phyloP scores from a whole-genome alignment of 2,329 filamentous ascomycete genomes.

The Amauroascus niger region DNA sequence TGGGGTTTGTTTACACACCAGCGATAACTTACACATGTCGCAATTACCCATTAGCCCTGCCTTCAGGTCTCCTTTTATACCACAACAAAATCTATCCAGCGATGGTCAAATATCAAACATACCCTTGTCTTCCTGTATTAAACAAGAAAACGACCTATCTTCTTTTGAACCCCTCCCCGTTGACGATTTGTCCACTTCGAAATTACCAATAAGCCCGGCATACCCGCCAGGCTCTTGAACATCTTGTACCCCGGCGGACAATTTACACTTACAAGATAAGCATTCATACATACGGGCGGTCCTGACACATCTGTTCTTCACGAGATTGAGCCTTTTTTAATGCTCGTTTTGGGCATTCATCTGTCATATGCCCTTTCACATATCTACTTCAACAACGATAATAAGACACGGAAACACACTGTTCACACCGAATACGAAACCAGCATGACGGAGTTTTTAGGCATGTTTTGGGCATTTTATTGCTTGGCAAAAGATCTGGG shows the following conservation, averaged over 20 bases:
- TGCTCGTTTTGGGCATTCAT: not conserved
- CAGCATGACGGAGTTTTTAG: conserved; percentile 8
- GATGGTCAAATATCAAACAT: not conserved
- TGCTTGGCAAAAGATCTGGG: not conserved
- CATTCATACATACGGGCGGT: conserved; percentile 2
- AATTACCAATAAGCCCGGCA: conserved; percentile 29
- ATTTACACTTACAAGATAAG: not conserved
- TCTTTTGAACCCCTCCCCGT: not conserved
- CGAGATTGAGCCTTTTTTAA: not conserved
- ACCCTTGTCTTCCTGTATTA: conserved; percentile 10
- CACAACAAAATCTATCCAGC: not conserved
- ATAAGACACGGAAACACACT: not conserved
- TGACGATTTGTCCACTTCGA: conserved; percentile 24
- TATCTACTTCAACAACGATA: conserved; percentile 6
- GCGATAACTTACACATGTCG: conserved; percentile 23
- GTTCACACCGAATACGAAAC: not conserved
- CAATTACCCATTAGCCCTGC: conserved; percentile 29
- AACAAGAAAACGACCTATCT: conserved; percentile 2
- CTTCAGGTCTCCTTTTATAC: not conserved
- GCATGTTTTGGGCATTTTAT: not conserved
- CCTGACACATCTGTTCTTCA: not conserved
- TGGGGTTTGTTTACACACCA: not conserved
- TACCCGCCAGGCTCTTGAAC: not conserved
- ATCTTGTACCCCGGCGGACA: not conserved
- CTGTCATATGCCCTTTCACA: conserved; percentile 3